Percentiles rank a stretch among this genome's conserved stretches.
phyloP scores from a whole-genome alignment of 1,284 basidiomycete species.

The Volvariella surrecta region DNA sequence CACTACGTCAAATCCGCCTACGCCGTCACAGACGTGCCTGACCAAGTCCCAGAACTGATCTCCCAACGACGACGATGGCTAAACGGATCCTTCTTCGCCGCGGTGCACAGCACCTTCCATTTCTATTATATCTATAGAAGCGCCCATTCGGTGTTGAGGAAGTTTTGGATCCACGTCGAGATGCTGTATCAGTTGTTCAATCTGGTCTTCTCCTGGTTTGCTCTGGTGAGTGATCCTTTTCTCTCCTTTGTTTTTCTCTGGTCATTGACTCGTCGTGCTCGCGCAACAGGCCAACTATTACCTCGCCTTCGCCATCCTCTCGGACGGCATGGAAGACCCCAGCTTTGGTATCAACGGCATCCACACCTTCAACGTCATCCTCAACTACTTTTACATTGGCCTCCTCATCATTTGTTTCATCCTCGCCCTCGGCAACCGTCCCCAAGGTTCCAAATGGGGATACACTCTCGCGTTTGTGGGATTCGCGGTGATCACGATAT shows the following conservation, averaged over 20 bases:
- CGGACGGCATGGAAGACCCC: slow-evolving; percentile 59
- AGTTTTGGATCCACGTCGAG: slow-evolving; percentile 93
- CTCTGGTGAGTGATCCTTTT: slow-evolving; percentile 42
- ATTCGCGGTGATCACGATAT: slow-evolving; percentile 83
- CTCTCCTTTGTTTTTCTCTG: slow-evolving; percentile 2
- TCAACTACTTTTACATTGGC: slow-evolving; percentile 85
- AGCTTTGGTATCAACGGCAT: slow-evolving; percentile 53
- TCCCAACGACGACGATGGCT: slow-evolving; percentile 93
- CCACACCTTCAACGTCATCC: slow-evolving; percentile 65
- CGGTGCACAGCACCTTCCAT: slow-evolving; percentile 83
- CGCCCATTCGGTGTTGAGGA: slow-evolving; percentile 75
- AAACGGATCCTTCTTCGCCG: slow-evolving; percentile 96
- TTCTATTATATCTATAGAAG: slow-evolving; percentile 92
- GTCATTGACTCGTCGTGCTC: neutral
- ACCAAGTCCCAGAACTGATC: slow-evolving; percentile 84
- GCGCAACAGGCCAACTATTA: slow-evolving; percentile 73
- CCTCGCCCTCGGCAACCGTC: slow-evolving; percentile 85
- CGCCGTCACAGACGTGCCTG: slow-evolving; percentile 88
- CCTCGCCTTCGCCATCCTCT: slow-evolving; percentile 79
- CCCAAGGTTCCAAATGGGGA: slow-evolving; percentile 79
- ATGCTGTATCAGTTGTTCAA: slow-evolving; percentile 89
- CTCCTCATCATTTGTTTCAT: slow-evolving; percentile 88
- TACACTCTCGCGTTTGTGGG: slow-evolving; percentile 80
- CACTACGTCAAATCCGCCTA: slow-evolving; percentile 94
- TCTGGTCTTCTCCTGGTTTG: slow-evolving; percentile 89